These are phyloP conservation scores for Vanderwaltozyma tropicalis DNA, from an alignment of 805 yeast species.

Conservation along the genomic window DNA sequence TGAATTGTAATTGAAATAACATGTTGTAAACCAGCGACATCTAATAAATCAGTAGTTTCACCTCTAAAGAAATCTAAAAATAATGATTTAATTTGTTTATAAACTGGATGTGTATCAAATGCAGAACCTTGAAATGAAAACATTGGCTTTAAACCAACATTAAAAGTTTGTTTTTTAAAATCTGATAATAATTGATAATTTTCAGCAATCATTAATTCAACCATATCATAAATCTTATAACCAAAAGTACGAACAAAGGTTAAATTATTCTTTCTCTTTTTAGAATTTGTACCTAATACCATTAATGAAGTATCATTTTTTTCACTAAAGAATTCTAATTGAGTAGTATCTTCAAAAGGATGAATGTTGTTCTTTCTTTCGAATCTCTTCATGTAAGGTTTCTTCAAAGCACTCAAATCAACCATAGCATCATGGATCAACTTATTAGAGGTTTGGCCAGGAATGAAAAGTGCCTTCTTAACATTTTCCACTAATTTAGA, in stretches of 20 bases:
- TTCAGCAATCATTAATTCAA: conserved; percentile 68
- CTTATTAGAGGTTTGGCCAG: conserved; percentile 75
- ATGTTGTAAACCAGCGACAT: conserved; percentile 90
- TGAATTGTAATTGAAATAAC: conserved; percentile 71
- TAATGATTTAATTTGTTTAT: conserved; percentile 73
- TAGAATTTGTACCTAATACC: conserved; percentile 69
- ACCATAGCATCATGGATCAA: conserved; percentile 79
- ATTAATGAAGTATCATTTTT: conserved; percentile 85
- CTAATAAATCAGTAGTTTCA: conserved; percentile 68
- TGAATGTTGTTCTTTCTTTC: conserved; percentile 77
- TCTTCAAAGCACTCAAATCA: conserved; percentile 81
- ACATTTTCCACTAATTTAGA: conserved; percentile 83
- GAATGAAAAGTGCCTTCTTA: conserved; percentile 82
- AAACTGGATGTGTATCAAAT: conserved; percentile 82
- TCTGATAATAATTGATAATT: conserved; percentile 66
- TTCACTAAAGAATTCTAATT: conserved; percentile 85
- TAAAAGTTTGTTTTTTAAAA: conserved; percentile 70
- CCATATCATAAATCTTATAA: conserved; percentile 84
- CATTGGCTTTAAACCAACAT: conserved; percentile 89
- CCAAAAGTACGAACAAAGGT: conserved; percentile 86
- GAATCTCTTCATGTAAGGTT: conserved; percentile 82
- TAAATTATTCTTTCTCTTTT: conserved; percentile 86
- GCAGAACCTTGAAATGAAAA: conserved; percentile 86
- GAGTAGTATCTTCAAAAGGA: conserved; percentile 84
- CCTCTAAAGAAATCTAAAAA: conserved; percentile 89